Conservation (phyloP, 345 rosid genomes). For the Eucalyptus brandiana region DNA sequence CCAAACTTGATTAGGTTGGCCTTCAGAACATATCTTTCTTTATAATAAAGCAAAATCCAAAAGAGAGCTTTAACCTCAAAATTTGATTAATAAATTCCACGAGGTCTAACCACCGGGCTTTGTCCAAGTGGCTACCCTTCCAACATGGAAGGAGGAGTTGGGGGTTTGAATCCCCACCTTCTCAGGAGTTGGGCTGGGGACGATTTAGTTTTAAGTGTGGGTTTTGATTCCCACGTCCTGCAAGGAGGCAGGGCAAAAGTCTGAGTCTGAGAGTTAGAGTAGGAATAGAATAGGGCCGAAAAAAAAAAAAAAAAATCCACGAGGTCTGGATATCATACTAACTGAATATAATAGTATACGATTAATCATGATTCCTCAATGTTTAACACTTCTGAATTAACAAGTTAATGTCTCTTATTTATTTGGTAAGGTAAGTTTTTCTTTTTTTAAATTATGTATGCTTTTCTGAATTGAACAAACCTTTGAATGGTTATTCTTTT, state of each 20-base stretch:
- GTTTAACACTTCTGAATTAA: background rate
- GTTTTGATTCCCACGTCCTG: no score
- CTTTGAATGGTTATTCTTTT: background rate
- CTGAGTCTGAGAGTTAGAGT: no score
- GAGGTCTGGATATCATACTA: background rate
- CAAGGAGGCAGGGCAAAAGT: no score
- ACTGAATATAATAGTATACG: background rate
- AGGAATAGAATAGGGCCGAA: no score
- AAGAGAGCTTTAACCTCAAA: background rate
- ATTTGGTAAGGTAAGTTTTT: background rate
- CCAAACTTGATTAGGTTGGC: background rate
- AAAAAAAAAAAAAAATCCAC: background rate
- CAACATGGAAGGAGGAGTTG: no score
- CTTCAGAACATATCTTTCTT: background rate
- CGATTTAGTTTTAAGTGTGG: no score
- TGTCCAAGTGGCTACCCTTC: rapidly evolving
- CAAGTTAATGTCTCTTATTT: background rate
- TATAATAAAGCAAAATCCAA: background rate
- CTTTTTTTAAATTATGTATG: background rate
- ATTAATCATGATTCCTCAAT: background rate
- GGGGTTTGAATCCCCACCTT: no score
- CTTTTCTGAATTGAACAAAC: background rate
- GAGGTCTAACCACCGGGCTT: background rate
- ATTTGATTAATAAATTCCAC: background rate
- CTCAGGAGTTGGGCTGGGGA: rapidly evolving